Evolutionary conservation across 2,329 filamentous ascomycete genomes (phyloP).

Genomic region (Diaporthe vexans): DNA sequence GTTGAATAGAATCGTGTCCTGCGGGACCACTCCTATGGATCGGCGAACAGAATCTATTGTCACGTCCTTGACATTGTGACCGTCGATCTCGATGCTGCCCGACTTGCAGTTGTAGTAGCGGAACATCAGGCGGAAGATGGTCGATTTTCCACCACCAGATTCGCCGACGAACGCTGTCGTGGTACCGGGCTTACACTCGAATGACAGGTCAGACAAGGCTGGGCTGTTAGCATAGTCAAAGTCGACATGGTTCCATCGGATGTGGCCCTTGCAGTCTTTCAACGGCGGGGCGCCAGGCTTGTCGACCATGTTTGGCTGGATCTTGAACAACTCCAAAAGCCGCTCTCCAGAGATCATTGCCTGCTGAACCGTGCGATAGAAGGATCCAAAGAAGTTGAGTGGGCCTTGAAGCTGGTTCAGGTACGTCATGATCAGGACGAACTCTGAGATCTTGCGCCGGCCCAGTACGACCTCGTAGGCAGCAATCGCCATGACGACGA

Average conservation of each 20-base stretch:
- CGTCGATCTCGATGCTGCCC: conserved; percentile 88
- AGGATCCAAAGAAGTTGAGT: conserved; percentile 91
- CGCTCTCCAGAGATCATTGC: conserved; percentile 98
- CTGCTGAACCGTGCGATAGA: conserved; percentile 95
- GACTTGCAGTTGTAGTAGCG: conserved; percentile 91
- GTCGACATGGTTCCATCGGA: conserved; percentile 88
- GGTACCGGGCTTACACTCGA: conserved; percentile 88
- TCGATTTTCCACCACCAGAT: conserved; percentile 97
- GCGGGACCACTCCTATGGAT: conserved; percentile 95
- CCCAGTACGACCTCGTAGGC: conserved; percentile 82
- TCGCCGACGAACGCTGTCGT: conserved; percentile 97
- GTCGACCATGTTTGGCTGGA: conserved; percentile 92
- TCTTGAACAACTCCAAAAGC: conserved; percentile 95
- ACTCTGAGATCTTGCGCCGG: conserved; percentile 76
- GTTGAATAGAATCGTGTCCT: conserved; percentile 83
- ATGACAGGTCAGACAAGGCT: conserved; percentile 85
- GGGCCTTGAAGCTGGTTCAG: conserved; percentile 85
- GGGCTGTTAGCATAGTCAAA: conserved; percentile 95
- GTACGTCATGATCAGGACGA: conserved; percentile 81
- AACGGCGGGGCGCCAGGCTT: conserved; percentile 74
- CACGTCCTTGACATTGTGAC: conserved; percentile 84
- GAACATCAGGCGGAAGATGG: conserved; percentile 94
- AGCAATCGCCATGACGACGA: conserved; percentile 79
- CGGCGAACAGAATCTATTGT: conserved; percentile 94
- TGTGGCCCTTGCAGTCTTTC: conserved; percentile 80